A percentile compares a stretch with the other conserved stretches of the same genome.
phyloP scores from a whole-genome alignment of 1,284 basidiomycete species.

The Vanrija sp. region DNA sequence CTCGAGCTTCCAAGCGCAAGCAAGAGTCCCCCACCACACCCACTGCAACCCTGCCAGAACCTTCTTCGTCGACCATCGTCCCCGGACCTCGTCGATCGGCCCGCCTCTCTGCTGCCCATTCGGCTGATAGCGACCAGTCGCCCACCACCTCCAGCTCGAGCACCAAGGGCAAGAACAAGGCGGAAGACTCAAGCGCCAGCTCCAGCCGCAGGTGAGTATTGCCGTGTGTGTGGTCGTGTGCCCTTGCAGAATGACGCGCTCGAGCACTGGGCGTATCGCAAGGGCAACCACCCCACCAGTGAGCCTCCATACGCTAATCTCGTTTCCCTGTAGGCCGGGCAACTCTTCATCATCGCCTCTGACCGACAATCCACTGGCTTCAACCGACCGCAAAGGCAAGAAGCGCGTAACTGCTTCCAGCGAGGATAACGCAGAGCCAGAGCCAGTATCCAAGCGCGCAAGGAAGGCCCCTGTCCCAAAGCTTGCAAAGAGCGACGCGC shows the following conservation, averaged over 20 bases:
- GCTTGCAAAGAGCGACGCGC: slow-evolving; percentile 9
- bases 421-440: slow-evolving; percentile 9
- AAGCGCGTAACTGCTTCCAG: slow-evolving; percentile 27
- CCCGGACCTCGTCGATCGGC: slow-evolving; percentile 29
- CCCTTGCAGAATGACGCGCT: not conserved
- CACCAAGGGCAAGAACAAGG: slow-evolving; percentile 31
- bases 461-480: slow-evolving; percentile 12
- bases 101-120: slow-evolving; percentile 25
- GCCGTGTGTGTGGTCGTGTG: too few relatives aligned
- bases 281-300: not conserved
- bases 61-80: slow-evolving; percentile 2
- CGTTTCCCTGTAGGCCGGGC: not conserved
- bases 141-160: slow-evolving; percentile 8
- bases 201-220: slow-evolving; percentile 21
- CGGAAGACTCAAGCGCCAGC: slow-evolving; percentile 1
- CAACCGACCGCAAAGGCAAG: slow-evolving; percentile 41
- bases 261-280: not conserved
- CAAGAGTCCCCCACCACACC: not conserved
- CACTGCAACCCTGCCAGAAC: not conserved
- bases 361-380: not conserved
- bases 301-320: too few relatives aligned
- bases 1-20: not conserved
- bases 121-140: slow-evolving; percentile 9
- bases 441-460: slow-evolving; percentile 16
- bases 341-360: slow-evolving; percentile 5